phyloP scores from a whole-genome alignment of 345 rosid species.

The Rhizophora mangle region DNA sequence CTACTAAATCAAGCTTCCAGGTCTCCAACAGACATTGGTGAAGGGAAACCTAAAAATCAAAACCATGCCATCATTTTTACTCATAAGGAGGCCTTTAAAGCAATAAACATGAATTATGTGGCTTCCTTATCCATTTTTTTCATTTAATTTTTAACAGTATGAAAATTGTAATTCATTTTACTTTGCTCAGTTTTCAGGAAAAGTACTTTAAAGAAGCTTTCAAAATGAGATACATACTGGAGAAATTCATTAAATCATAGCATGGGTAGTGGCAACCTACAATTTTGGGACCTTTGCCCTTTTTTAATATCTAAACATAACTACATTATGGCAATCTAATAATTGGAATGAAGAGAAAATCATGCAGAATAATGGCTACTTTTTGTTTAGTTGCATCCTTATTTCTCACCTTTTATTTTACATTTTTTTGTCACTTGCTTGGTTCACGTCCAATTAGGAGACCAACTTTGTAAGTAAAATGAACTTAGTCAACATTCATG shows the following conservation, averaged over 20 bases:
- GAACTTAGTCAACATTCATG: no score
- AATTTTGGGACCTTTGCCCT: constrained; percentile 54
- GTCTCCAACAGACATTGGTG: constrained; percentile 89
- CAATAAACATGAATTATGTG: constrained; percentile 99
- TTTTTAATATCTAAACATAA: not conserved
- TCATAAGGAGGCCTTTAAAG: constrained; percentile 96
- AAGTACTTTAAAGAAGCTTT: constrained; percentile 98
- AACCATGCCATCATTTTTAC: constrained; percentile 98
- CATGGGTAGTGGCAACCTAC: constrained; percentile 65
- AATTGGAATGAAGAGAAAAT: no score
- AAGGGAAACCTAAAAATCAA: constrained; percentile 99
- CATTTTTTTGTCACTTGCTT: constrained; percentile 98
- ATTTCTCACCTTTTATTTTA: constrained; percentile 23
- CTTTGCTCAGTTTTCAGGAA: constrained; percentile 51
- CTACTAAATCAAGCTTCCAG: constrained; percentile 95
- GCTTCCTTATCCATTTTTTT: constrained; percentile 3
- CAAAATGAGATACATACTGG: constrained; percentile 92
- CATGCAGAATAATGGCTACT: not conserved
- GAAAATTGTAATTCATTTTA: constrained; percentile 6
- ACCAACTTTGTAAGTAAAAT: constrained; percentile 92
- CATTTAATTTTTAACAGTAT: constrained; percentile 8
- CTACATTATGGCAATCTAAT: not conserved
- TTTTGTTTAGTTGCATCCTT: constrained; percentile 1
- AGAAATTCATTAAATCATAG: constrained; percentile 54
- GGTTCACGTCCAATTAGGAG: constrained; percentile 99